Percentiles rank a stretch among this genome's conserved stretches.
Evolutionary conservation across 2,329 filamentous ascomycete species (phyloP).

Genomic region (Colletotrichum destructivum): DNA sequence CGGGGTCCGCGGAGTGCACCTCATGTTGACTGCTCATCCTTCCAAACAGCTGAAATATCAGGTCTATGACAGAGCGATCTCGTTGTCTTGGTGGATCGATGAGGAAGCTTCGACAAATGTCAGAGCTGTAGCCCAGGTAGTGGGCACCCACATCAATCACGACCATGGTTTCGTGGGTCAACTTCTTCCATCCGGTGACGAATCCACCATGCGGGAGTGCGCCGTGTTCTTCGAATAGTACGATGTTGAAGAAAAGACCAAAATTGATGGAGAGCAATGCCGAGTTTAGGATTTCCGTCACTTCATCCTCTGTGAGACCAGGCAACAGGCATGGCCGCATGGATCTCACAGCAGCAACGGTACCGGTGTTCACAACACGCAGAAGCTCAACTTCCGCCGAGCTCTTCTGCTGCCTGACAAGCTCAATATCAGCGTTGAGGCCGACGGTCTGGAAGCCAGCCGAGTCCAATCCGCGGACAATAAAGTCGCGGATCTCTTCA

Average conservation of each 20-base stretch:
- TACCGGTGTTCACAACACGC: conserved; percentile 75
- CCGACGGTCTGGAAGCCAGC: conserved; percentile 71
- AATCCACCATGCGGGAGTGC: conserved; percentile 69
- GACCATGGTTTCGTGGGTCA: conserved; percentile 70
- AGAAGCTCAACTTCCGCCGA: conserved; percentile 70
- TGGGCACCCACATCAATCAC: conserved; percentile 76
- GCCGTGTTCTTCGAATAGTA: conserved; percentile 72
- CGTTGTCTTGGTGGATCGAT: conserved; percentile 52
- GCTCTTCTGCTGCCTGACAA: conserved; percentile 72
- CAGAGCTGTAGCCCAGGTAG: conserved; percentile 74
- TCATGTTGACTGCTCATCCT: background rate
- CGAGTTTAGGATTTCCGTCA: conserved; percentile 68
- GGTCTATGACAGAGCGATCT: background rate
- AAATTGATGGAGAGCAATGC: conserved; percentile 69
- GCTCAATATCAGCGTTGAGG: conserved; percentile 67
- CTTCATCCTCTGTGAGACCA: conserved; percentile 71
- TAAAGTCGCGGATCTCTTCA: conserved; percentile 76
- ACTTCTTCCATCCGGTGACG: conserved; percentile 64
- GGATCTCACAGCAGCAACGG: conserved; percentile 71
- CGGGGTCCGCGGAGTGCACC: conserved; percentile 4
- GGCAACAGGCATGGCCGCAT: conserved; percentile 70
- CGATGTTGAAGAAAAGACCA: conserved; percentile 74
- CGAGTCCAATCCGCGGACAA: conserved; percentile 67
- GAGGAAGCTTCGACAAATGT: conserved; percentile 76
- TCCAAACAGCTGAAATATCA: background rate